phyloP scores from a whole-genome alignment of 2,329 filamentous ascomycete species.

The Juglanconis juglandina region DNA sequence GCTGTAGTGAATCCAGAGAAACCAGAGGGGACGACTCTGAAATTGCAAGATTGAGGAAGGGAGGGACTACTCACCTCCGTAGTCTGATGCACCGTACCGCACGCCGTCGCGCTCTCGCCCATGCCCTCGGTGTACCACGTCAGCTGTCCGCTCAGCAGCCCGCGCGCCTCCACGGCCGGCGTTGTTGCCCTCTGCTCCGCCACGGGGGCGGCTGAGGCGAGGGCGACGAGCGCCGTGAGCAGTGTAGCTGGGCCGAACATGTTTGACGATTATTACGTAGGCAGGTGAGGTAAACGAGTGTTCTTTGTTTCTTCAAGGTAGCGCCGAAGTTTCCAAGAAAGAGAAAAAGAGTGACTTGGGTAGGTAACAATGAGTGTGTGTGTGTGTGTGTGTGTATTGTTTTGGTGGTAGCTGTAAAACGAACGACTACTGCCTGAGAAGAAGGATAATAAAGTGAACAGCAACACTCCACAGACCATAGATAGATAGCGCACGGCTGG shows the following conservation, averaged over 20 bases:
- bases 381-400: not conserved
- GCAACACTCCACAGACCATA: not conserved
- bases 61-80: constrained; percentile 3
- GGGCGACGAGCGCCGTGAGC: constrained; percentile 7
- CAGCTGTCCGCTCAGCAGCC: not conserved
- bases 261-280: not conserved
- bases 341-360: not conserved
- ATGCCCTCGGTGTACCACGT: constrained; percentile 16
- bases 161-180: not conserved
- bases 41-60: not conserved
- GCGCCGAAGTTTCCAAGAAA: not conserved
- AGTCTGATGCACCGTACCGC: not conserved
- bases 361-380: not conserved
- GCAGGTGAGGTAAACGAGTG: not conserved
- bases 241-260: constrained; percentile 7
- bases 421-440: not conserved
- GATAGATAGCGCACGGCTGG: not conserved
- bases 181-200: not conserved
- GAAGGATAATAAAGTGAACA: not conserved
- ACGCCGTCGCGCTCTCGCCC: constrained; percentile 4
- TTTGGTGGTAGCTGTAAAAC: too few species aligned
- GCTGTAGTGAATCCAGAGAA: too few species aligned
- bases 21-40: not conserved
- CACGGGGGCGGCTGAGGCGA: constrained; percentile 3
- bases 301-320: not conserved